phyloP scores from a whole-genome alignment of 495 filamentous ascomycete species.

The Aspergillus asperescens region DNA sequence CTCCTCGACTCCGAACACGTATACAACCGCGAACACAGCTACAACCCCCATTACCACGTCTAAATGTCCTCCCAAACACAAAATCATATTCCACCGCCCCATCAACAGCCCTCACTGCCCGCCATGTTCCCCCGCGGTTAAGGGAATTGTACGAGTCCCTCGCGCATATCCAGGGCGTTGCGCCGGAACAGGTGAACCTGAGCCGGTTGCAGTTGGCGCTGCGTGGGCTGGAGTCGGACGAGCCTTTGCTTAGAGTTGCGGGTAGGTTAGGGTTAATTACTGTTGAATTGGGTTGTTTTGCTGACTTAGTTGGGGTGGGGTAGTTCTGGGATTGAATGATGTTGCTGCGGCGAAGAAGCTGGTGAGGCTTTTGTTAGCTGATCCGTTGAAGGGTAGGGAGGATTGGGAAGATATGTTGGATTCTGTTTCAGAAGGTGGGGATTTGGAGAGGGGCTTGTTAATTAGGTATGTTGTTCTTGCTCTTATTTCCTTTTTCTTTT shows the following conservation, averaged over 20 bases:
- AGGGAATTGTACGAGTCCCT: slow-evolving; percentile 58
- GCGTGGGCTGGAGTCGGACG: slow-evolving; percentile 66
- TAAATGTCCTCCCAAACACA: not conserved
- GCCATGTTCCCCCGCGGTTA: slow-evolving; percentile 34
- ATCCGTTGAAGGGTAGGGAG: slow-evolving; percentile 60
- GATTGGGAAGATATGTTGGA: slow-evolving; percentile 69
- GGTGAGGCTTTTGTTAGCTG: slow-evolving; percentile 66
- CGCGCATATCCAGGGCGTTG: slow-evolving; percentile 53
- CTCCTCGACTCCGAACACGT: not conserved
- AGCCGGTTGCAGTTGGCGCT: slow-evolving; percentile 76
- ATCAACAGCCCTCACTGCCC: slow-evolving; percentile 11
- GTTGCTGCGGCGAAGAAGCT: slow-evolving; percentile 52
- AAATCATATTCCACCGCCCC: not conserved
- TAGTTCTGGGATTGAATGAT: slow-evolving; percentile 51
- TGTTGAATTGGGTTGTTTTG: not conserved
- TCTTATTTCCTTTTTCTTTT: not conserved
- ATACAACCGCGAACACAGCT: not conserved
- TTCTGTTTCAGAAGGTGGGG: slow-evolving; percentile 20
- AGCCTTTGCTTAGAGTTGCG: slow-evolving; percentile 66
- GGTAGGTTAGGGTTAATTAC: slow-evolving; percentile 29
- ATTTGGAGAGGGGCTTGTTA: slow-evolving; percentile 46
- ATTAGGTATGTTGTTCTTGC: slow-evolving; percentile 50
- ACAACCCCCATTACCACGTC: not conserved
- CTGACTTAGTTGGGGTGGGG: not conserved
- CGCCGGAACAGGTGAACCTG: slow-evolving; percentile 62